These are phyloP conservation scores for Wickerhamomyces xylosicus DNA, from an alignment of 805 yeast genomes.

Conservation along the genomic window DNA sequence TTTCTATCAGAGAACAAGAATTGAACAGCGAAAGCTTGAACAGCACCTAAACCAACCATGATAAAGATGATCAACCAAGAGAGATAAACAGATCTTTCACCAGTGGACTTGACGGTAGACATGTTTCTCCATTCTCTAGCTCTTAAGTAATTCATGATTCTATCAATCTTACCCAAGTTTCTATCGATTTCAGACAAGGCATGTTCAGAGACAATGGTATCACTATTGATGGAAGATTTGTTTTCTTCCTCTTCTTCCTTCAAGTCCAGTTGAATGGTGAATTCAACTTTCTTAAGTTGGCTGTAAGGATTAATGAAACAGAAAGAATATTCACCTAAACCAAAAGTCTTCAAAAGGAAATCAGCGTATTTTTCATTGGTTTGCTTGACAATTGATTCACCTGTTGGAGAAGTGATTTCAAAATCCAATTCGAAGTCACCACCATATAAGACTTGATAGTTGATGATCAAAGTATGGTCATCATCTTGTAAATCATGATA, in stretches of 20 bases:
- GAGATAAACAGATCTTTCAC: constrained; percentile 67
- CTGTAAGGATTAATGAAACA: constrained; percentile 59
- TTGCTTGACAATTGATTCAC: constrained; percentile 36
- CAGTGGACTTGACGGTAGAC: constrained; percentile 78
- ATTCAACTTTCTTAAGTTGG: constrained; percentile 53
- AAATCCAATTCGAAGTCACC: constrained; percentile 62
- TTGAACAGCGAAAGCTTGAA: constrained; percentile 77
- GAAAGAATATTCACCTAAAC: constrained; percentile 53
- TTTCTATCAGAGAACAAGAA: constrained; percentile 54
- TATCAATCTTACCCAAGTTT: constrained; percentile 46
- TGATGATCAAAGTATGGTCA: constrained; percentile 28
- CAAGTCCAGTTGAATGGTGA: constrained; percentile 43
- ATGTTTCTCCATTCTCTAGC: constrained; percentile 96
- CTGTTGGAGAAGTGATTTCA: constrained; percentile 45
- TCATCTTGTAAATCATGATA: constrained; percentile 25
- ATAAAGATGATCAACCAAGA: constrained; percentile 60
- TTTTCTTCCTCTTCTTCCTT: constrained; percentile 20
- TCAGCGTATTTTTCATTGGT: constrained; percentile 56
- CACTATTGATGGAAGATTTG: constrained; percentile 26
- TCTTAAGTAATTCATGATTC: constrained; percentile 74
- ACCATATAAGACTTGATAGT: constrained; percentile 45
- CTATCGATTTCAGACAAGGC: constrained; percentile 49
- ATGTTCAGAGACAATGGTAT: constrained; percentile 41
- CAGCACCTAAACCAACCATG: constrained; percentile 67
- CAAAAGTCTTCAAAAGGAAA: constrained; percentile 45